These are phyloP conservation scores for Pestalotiopsis sp. DNA, from an alignment of 2,329 filamentous ascomycete species.

Conservation along the genomic window DNA sequence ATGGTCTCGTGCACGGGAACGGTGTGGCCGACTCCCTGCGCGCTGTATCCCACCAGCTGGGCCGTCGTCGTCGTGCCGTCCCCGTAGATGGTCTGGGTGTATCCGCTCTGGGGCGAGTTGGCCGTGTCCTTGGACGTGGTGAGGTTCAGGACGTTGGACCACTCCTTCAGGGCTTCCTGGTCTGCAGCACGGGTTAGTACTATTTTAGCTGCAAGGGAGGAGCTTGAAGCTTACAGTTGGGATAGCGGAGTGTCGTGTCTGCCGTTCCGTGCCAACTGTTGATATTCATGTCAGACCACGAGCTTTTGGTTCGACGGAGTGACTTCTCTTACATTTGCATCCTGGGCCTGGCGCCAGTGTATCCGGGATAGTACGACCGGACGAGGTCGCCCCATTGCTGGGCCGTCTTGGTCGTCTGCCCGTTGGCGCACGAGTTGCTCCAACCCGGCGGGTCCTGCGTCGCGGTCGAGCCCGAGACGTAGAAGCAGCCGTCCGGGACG, in stretches of 20 bases:
- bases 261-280: conserved; percentile 47
- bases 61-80: conserved; percentile 23
- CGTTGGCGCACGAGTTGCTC: conserved; percentile 58
- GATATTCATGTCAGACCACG: neutral
- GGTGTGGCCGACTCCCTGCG: conserved; percentile 35
- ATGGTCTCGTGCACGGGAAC: conserved; percentile 34
- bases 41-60: conserved; percentile 33
- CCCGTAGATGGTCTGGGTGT: conserved; percentile 41
- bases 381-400: conserved; percentile 43
- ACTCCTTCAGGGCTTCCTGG: conserved; percentile 45
- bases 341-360: conserved; percentile 42
- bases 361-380: conserved; percentile 53
- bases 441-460: conserved; percentile 43
- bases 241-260: conserved; percentile 39
- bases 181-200: conserved; percentile 23
- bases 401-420: conserved; percentile 45
- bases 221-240: conserved; percentile 32
- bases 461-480: conserved; percentile 33
- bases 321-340: conserved; percentile 36
- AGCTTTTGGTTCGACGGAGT: neutral
- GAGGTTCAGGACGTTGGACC: conserved; percentile 47
- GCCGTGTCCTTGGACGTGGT: conserved; percentile 30
- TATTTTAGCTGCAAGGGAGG: neutral
- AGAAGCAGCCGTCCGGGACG: conserved; percentile 38
- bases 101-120: conserved; percentile 35